Evolutionary conservation across 495 filamentous ascomycete species (phyloP).

Genomic region (Penicillium soppii): DNA sequence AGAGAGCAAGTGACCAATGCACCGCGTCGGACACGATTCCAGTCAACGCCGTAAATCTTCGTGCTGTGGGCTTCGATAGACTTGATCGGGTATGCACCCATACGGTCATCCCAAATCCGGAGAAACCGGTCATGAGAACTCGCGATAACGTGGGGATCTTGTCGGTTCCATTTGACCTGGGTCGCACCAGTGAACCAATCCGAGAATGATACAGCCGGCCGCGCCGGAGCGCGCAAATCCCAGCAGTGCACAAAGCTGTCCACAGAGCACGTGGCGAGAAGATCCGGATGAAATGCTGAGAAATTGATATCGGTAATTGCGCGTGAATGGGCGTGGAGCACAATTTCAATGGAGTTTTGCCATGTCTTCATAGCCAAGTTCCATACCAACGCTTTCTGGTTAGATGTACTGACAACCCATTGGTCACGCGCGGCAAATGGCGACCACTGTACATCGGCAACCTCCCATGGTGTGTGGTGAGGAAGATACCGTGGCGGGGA

Average conservation of each 20-base stretch:
- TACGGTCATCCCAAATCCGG: constrained; percentile 88
- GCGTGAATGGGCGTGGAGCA: constrained; percentile 83
- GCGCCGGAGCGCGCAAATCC: constrained; percentile 78
- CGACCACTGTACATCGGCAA: constrained; percentile 98
- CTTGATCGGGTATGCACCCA: constrained; percentile 72
- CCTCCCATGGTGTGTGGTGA: constrained; percentile 88
- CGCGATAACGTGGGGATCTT: constrained; percentile 79
- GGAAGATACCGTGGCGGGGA: constrained; percentile 83
- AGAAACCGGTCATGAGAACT: constrained; percentile 86
- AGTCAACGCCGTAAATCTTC: constrained; percentile 95
- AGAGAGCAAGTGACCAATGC: constrained; percentile 83
- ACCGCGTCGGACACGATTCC: constrained; percentile 74
- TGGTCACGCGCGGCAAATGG: constrained; percentile 85
- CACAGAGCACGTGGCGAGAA: constrained; percentile 86
- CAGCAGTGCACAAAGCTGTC: constrained; percentile 94
- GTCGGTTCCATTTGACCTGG: constrained; percentile 93
- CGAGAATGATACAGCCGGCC: constrained; percentile 77
- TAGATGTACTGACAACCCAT: constrained; percentile 92
- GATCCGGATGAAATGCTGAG: constrained; percentile 85
- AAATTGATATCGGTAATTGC: constrained; percentile 98
- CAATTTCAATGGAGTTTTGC: constrained; percentile 79
- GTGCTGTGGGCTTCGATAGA: constrained; percentile 90
- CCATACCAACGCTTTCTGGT: constrained; percentile 94
- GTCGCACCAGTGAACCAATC: constrained; percentile 96
- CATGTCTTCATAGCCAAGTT: constrained; percentile 76